Percentiles rank a stretch among this genome's conserved stretches.
Evolutionary conservation across 371 early-diverging fungal species (phyloP).

Genomic region (Actinomortierella wolfii): DNA sequence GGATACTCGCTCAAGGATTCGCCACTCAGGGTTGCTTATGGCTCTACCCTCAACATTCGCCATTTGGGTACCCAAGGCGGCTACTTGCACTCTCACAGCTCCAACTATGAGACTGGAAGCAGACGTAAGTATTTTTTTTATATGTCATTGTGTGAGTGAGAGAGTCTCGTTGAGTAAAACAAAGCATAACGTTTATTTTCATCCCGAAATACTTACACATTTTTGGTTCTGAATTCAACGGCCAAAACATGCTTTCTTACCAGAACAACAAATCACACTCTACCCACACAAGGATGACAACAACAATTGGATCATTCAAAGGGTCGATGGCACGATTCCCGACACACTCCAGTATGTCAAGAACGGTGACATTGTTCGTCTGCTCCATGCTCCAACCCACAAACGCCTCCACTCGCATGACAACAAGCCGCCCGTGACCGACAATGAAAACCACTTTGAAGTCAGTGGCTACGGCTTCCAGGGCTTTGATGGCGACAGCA

Average conservation of each 20-base stretch:
- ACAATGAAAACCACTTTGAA: constrained; percentile 89
- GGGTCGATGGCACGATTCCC: constrained; percentile 48
- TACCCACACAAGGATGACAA: constrained; percentile 90
- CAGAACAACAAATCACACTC: constrained; percentile 92
- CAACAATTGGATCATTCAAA: constrained; percentile 83
- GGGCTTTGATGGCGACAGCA: constrained; percentile 56
- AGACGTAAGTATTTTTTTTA: constrained; percentile 79
- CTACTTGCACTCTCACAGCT: constrained; percentile 89
- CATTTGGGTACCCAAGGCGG: constrained; percentile 76
- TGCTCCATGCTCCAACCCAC: constrained; percentile 53
- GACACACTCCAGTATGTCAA: constrained; percentile 56
- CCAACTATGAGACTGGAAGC: constrained; percentile 79
- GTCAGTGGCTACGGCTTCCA: constrained; percentile 73
- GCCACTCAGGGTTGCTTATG: constrained; percentile 70
- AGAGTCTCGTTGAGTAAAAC: not conserved
- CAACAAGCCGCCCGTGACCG: constrained; percentile 83
- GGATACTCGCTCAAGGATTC: constrained; percentile 46
- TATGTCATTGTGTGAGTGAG: constrained; percentile 58
- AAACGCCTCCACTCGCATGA: constrained; percentile 77
- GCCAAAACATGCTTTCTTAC: too few relatives aligned
- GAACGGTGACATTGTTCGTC: constrained; percentile 53
- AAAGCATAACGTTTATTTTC: not conserved
- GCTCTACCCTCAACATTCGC: constrained; percentile 75
- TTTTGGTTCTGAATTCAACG: too few relatives aligned
- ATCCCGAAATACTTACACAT: not conserved